phyloP scores from a whole-genome alignment of 768 basidiomycete species.

The Lactifluus pinguis region DNA sequence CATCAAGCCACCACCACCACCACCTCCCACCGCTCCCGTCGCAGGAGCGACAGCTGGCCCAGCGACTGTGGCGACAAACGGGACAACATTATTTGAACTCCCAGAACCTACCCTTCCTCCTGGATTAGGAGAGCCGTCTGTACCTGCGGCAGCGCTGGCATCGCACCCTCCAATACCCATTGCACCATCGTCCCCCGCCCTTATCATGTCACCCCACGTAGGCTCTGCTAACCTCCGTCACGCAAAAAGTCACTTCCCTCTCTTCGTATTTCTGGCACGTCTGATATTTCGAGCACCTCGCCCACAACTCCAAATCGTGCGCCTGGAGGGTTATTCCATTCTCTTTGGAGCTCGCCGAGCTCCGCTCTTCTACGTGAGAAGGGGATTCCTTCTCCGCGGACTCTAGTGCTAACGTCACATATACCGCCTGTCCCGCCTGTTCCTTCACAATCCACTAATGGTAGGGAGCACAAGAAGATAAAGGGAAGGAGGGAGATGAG shows the following conservation, averaged over 20 bases:
- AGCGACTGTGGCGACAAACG: background rate
- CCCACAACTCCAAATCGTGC: slow-evolving; percentile 11
- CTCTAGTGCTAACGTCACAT: slow-evolving; percentile 16
- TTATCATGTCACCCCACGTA: slow-evolving; percentile 16
- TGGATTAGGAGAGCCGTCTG: slow-evolving; percentile 3
- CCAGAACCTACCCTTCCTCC: slow-evolving; percentile 9
- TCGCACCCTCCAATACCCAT: slow-evolving; percentile 2
- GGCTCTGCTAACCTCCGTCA: background rate
- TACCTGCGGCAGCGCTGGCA: background rate
- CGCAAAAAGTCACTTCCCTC: slow-evolving; percentile 17
- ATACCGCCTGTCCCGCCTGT: slow-evolving; percentile 22
- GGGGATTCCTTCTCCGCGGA: slow-evolving; percentile 20
- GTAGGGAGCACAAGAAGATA: too few species aligned
- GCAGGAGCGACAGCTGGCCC: background rate
- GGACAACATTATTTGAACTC: background rate
- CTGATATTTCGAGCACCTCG: slow-evolving; percentile 1
- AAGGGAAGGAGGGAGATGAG: too few species aligned
- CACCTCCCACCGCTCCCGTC: slow-evolving; percentile 21
- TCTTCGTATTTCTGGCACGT: slow-evolving; percentile 16
- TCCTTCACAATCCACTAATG: slow-evolving; percentile 26
- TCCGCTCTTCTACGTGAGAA: background rate
- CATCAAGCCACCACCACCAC: slow-evolving; percentile 37
- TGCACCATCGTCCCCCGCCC: slow-evolving; percentile 23
- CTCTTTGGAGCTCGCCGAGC: slow-evolving; percentile 17
- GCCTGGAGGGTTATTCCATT: too few species aligned